Base-by-base conservation (phyloP, 1,284 basidiomycete genomes). In the Moesziomyces globuligerus region DNA sequence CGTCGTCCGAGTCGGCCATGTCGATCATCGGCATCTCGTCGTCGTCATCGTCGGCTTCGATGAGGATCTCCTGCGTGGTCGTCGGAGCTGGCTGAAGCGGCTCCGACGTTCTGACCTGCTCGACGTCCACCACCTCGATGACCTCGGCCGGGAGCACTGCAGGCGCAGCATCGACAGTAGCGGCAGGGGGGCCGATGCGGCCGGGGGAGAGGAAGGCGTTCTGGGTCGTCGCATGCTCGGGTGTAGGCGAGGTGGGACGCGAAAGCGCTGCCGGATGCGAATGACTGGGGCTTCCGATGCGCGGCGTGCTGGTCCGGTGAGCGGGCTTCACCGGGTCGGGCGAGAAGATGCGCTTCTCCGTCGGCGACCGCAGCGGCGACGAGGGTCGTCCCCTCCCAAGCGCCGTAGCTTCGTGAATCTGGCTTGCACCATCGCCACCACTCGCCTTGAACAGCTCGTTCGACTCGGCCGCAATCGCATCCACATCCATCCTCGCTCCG, bases 21-120 rank as follows among this genome's bases (percentile, higher is more conserved):
- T 76, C 64, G 24, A 76, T 71, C 36, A 48, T 50, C 0, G 74
- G 74, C 68, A 76, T 65, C 11, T 59, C 74, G 40, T 76, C 74
- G 20, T 73, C 71, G 28, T 73, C 74, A 23, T 71, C 66, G 20
- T 64, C 61, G 9, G 57, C 72, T 20, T 41, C 46, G 25, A 40
- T n/a, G 37, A 28, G 26, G 8, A 52, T n/a, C 5, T 55, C 45
- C 8, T 36, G 28, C 29, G 28, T 29, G 3, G 26, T 39, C 6
- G 43, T 29, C 41, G 25, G 25, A 1, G 8, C 21, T 20, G 18
- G 7, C 28, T 21, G 48, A 4, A 11, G 23, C 6, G 23, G 21
- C 8, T 24, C 17, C 13, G n/a, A n/a, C n/a, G 21, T 21, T 3
- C 26, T 23, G 18, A 6, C 26, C 24, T 48, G 39, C 1, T 11